Evolutionary conservation across 2,329 filamentous ascomycete genomes (phyloP), one percentile per base, ranked within the genome.

Genomic region (Colletotrichum cordylinicola): DNA sequence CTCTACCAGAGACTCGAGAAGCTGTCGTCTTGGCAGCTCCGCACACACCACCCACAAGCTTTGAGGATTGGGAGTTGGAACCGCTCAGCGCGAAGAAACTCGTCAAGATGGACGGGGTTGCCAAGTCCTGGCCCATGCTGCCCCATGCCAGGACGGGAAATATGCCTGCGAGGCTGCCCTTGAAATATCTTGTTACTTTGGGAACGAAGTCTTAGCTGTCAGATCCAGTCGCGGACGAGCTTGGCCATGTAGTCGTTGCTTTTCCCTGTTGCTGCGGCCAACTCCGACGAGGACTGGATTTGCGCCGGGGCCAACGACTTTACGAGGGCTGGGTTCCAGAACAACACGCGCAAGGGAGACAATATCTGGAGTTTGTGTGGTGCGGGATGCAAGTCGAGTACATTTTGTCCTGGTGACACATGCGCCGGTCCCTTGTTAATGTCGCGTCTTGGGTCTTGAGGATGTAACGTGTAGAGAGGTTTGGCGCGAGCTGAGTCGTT

Each of bases 401-500:
- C 39, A 70, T 33, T 43, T 37, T 33, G 72, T 33, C 24, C 64
- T 35, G 39, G 56, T 74, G 70, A 55, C 70, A 69, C 65, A 65
- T 37, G 27, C n/a, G 64, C 58, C 39, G 58, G 64, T 65, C 35
- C 74, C 74, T 64, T 74, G 56, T 61, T 48, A 7, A 39, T 15
- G 48, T 60, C 56, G 70, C 64, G 73, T 67, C 64, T 73, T 18
- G 37, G 39, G 56, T 52, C 60, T 65, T 62, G 62, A 62, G 6
- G 65, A 76, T 76, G 74, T 69, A 76, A 76, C 74, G 65, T 76
- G 74, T 29, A 52, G 48, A 48, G 43, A 55, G 35, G 24, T 27
- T 69, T 76, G 33, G 35, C 15, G 74, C 24, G 70, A 69, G 55
- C 56, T 76, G 62, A 76, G 64, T 76, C 64, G 74, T 76, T 74